These are phyloP conservation scores for Ploettnerulaceae sp. DNA, from an alignment of 2,329 filamentous ascomycete species.

Conservation along the genomic window DNA sequence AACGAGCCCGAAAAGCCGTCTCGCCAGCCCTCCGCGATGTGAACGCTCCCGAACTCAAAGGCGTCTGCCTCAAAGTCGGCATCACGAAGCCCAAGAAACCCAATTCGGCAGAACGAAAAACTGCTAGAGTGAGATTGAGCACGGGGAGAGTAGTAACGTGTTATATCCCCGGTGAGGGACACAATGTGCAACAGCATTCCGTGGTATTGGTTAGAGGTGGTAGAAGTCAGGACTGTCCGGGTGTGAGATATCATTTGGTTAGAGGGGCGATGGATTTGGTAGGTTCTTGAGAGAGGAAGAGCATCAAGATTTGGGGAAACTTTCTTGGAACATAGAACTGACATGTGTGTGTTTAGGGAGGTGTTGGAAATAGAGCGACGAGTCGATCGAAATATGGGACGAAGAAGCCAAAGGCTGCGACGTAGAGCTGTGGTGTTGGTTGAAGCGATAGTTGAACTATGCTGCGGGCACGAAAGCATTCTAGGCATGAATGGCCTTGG, in stretches of 20 bases:
- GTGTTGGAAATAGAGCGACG: constrained; percentile 77
- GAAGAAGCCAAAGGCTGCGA: constrained; percentile 96
- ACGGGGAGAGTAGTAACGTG: constrained; percentile 83
- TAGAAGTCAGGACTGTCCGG: constrained; percentile 92
- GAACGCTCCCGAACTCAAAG: constrained; percentile 78
- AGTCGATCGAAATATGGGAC: constrained; percentile 96
- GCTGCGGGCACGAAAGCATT: not conserved
- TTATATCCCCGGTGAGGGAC: constrained; percentile 95
- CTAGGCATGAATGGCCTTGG: not conserved
- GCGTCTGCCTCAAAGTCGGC: constrained; percentile 91
- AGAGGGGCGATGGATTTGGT: constrained; percentile 91
- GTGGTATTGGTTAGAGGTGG: constrained; percentile 95
- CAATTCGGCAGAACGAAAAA: constrained; percentile 96
- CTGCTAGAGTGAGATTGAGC: constrained; percentile 82
- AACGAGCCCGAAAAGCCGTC: constrained; percentile 77
- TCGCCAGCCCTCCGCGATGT: constrained; percentile 75
- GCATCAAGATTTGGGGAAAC: not conserved
- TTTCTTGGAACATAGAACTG: constrained; percentile 20
- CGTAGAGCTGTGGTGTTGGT: too few relatives aligned
- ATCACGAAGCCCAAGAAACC: constrained; percentile 97
- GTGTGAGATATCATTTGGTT: constrained; percentile 93
- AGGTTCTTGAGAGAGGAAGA: constrained; percentile 38
- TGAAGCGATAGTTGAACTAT: too few relatives aligned
- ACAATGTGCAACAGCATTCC: constrained; percentile 98
- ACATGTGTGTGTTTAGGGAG: constrained; percentile 56